Evolutionary conservation across 306 rosid genomes (phyloP).

Genomic region (Cucurbita pepo): DNA sequence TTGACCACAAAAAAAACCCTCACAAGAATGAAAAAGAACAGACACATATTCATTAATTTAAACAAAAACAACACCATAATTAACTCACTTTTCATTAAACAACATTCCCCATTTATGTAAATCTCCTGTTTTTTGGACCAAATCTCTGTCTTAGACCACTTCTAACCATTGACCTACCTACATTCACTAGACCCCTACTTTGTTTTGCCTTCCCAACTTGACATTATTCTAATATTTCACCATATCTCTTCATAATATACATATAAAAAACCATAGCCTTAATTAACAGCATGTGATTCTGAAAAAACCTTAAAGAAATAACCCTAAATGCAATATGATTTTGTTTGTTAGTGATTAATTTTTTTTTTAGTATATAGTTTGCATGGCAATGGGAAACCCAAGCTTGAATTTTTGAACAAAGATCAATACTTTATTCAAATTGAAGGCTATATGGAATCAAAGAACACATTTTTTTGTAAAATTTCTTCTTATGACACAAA

Average conservation of each 20-base stretch:
- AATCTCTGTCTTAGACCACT: not conserved
- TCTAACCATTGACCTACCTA: slow-evolving; percentile 1
- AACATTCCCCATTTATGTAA: slow-evolving; percentile 1
- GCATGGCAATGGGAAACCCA: slow-evolving; percentile 3
- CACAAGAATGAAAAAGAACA: not conserved
- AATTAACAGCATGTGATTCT: not conserved
- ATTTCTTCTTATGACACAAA: not conserved
- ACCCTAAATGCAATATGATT: not conserved
- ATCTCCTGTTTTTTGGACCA: not conserved
- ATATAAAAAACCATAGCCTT: not conserved
- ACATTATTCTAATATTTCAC: not conserved
- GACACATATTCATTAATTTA: not conserved
- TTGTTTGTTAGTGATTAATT: not conserved
- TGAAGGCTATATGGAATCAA: not conserved
- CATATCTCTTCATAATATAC: not conserved
- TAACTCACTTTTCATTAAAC: not conserved
- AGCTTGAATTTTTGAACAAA: slow-evolving; percentile 1
- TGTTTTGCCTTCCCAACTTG: not conserved
- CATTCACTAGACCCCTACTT: not conserved
- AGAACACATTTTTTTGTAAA: not conserved
- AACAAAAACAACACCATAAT: not conserved
- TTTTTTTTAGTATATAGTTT: not conserved
- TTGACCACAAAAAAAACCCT: slow-evolving; percentile 1
- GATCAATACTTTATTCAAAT: not conserved
- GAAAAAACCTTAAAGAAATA: not conserved